These are phyloP conservation scores for Ustilago crameri DNA, from an alignment of 1,284 basidiomycete species.

Conservation along the genomic window DNA sequence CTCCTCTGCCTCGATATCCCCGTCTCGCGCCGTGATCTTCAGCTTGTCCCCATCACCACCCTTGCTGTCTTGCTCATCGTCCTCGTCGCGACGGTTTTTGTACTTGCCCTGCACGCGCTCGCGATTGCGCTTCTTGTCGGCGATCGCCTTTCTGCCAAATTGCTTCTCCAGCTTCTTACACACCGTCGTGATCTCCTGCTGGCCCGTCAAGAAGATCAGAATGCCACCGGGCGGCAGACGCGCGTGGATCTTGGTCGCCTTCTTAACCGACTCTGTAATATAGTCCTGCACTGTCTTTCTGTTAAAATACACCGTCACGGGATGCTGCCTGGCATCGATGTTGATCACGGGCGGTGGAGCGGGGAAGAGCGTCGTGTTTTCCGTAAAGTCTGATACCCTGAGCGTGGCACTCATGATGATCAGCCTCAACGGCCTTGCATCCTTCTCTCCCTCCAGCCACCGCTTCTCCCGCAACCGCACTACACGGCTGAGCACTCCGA, in stretches of 20 bases:
- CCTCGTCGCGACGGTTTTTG: conserved; percentile 19
- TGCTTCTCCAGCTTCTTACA: conserved; percentile 80
- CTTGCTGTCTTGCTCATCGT: conserved; percentile 35
- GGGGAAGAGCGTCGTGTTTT: conserved; percentile 84
- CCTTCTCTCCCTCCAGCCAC: conserved; percentile 56
- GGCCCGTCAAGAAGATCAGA: conserved; percentile 81
- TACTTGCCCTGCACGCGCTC: conserved; percentile 25
- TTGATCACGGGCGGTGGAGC: conserved; percentile 88
- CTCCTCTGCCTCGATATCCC: conserved; percentile 81
- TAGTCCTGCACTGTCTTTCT: conserved; percentile 88
- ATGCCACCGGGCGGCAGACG: conserved; percentile 78
- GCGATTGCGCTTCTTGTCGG: conserved; percentile 68
- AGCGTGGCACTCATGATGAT: conserved; percentile 99
- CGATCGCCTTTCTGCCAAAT: conserved; percentile 78
- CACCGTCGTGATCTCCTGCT: conserved; percentile 78
- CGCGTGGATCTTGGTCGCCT: conserved; percentile 82
- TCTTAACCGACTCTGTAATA: conserved; percentile 87
- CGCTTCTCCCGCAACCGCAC: conserved; percentile 78
- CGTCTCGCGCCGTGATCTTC: conserved; percentile 38
- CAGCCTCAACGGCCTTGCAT: conserved; percentile 81
- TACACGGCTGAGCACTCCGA: conserved; percentile 93
- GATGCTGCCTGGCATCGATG: conserved; percentile 89
- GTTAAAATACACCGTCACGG: conserved; percentile 94
- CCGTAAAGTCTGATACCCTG: conserved; percentile 89
- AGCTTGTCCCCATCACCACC: conserved; percentile 17